Base-by-base conservation (phyloP, 805 yeast genomes). In the Spathaspora arborariae region DNA sequence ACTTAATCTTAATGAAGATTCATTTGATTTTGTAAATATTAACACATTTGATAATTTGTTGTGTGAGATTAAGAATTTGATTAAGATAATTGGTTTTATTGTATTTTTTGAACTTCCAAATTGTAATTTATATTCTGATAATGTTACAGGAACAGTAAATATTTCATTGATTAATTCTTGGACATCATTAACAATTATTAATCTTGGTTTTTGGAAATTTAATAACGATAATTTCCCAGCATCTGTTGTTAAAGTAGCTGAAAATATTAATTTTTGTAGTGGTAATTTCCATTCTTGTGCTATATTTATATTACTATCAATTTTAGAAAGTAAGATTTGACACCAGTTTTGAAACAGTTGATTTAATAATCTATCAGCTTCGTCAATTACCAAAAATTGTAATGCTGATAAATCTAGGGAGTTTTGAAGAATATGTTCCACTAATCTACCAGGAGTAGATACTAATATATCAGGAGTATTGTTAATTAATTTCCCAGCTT, bases 291-390 rank as follows among this genome's bases (percentile, higher is more conserved):
- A 78, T 16, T 43, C 47, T 26, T 61, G 53, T 18, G 70, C 63
- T 2, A 68, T 56, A 39, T 58, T 59, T 4, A 36, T 37, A 21
- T 45, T 36, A 15, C 38, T n/a, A 24, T 53, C 62, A 45, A 75
- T 65, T 43, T 67, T 71, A 4, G 57, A 47, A 7, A 82, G 70
- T 26, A 84, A 72, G 40, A 70, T 74, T 59, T 75, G 72, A 67
- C 87, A 78, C 99, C 99, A 94, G 62, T 90, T 89, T 65, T 94
- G 97, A 65, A 89, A 94, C 11, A 87, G 80, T 63, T 94, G 97
- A 58, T 88, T 89, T 53, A 94, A 70, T 48, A 87, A 66, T 51
- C 89, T 70, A 65, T 87, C 96, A 7, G 92, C 95, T 64, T 87
- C 96, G 66, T 87, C 96, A 43, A 87, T 76, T 9, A 87, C 80